Base-by-base conservation (phyloP, 306 rosid genomes). In the Neltuma alba region DNA sequence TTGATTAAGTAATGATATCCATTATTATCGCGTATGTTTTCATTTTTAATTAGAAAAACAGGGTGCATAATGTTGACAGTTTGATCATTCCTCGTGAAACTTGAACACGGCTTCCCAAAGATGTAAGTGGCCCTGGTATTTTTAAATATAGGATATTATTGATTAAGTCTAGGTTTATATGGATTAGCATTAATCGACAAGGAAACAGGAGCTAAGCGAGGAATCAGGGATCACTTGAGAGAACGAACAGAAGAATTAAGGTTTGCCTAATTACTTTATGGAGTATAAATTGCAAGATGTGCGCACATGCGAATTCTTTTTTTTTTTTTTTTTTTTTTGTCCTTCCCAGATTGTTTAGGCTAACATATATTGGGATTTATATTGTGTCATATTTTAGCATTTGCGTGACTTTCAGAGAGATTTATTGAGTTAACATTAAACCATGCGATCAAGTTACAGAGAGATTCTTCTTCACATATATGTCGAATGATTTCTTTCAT, bases 1-100 rank as follows among this genome's bases (percentile, higher is more conserved):
- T 54, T 65, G 21, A 65, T 65, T 60, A 68, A 58, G 5, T 57
- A 83, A 69, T 47, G 52, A 28, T 62, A 31, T 54, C 25, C 34
- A 36, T 27, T 48, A 55, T 31, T 37, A 65, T 31, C 55, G 44
- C 74, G 5, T 15, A 45, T 7, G 30, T 31, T 70, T 31, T n/a
- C 7, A 15, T 27, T 41, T 60, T 40, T 1, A 6, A 21, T 68
- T 21, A 64, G 7, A 18, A 34, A 34, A 33, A 64, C 8, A n/a
- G n/a, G 6, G 7, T 41, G 5, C 20, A 47, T 16, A 71, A 30
- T 13, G 18, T 71, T 31, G 30, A 30, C 27, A 0, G 15, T 44
- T 30, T 2, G 16, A 41, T 44, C 34, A 15, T 45, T 44, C 28
- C 0, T 25, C 12, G 31, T 27, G 65, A 38, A 10, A 45, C n/a